Conservation (phyloP, 1,139 yeast species). For the Suhomyces ambrosiae region DNA sequence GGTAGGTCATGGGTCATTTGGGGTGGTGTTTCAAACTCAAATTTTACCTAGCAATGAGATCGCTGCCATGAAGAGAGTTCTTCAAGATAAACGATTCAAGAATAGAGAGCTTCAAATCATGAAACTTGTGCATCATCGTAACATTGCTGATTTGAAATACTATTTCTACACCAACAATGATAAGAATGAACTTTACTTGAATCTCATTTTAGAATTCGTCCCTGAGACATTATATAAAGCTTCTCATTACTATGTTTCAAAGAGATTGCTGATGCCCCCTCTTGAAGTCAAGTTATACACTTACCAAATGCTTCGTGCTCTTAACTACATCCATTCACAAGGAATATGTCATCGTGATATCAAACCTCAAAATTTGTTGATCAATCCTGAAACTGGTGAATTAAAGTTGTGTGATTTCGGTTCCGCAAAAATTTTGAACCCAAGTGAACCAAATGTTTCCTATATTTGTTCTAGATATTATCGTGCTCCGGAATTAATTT, state of each 20-base stretch:
- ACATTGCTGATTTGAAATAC: slow-evolving; percentile 85
- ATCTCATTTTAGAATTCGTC: slow-evolving; percentile 84
- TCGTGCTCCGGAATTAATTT: slow-evolving; percentile 91
- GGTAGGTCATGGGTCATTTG: slow-evolving; percentile 98
- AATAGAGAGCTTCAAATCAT: slow-evolving; percentile 95
- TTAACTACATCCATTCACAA: slow-evolving; percentile 85
- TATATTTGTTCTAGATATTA: slow-evolving; percentile 96
- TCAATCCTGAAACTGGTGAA: slow-evolving; percentile 81
- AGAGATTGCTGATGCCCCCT: slow-evolving; percentile 81
- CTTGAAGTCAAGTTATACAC: slow-evolving; percentile 88
- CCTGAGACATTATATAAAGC: slow-evolving; percentile 96
- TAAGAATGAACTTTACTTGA: slow-evolving; percentile 78
- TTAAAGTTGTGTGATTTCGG: slow-evolving; percentile 96
- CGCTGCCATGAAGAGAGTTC: slow-evolving; percentile 91
- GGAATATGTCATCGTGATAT: slow-evolving; percentile 98
- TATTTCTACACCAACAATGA: slow-evolving; percentile 85
- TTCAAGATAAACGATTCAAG: slow-evolving; percentile 94
- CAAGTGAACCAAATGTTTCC: slow-evolving; percentile 91
- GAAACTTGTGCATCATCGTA: slow-evolving; percentile 85
- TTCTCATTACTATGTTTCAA: slow-evolving; percentile 75
- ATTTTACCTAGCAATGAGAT: slow-evolving; percentile 71
- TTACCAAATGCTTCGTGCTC: slow-evolving; percentile 86
- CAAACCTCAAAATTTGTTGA: slow-evolving; percentile 90
- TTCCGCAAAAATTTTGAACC: slow-evolving; percentile 91
- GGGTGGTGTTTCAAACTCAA: slow-evolving; percentile 89